Evolutionary conservation across 768 basidiomycete genomes (phyloP).

Genomic region (Mycena epipterygia): DNA sequence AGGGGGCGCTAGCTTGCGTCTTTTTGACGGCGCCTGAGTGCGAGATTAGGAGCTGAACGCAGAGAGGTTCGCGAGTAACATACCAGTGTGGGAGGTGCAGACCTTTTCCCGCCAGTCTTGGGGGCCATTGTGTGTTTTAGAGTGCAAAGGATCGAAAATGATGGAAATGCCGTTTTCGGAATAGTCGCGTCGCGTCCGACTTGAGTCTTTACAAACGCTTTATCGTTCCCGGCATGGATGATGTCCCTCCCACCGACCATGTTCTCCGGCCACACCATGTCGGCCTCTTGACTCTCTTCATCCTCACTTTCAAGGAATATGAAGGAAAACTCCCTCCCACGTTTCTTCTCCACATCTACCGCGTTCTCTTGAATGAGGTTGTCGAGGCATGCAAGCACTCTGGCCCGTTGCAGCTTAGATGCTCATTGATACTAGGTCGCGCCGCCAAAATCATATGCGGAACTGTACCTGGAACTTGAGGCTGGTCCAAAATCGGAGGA

Average conservation of each 20-base stretch:
- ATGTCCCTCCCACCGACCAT: constrained; percentile 75
- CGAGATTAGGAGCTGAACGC: not conserved
- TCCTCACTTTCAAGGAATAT: constrained; percentile 73
- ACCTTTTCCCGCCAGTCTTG: constrained; percentile 27
- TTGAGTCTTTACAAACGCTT: no score
- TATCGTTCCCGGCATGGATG: no score
- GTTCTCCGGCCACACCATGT: constrained; percentile 85
- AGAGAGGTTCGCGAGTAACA: not conserved
- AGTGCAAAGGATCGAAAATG: not conserved
- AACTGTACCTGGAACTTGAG: constrained; percentile 61
- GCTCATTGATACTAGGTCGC: constrained; percentile 64
- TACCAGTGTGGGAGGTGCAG: constrained; percentile 25
- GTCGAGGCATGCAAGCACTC: constrained; percentile 66
- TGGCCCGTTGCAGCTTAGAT: not conserved
- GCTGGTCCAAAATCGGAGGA: constrained; percentile 60
- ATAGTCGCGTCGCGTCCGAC: constrained; percentile 12
- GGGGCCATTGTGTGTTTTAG: constrained; percentile 10
- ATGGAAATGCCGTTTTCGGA: constrained; percentile 23
- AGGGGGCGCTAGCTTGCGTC: constrained; percentile 64
- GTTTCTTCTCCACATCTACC: constrained; percentile 75
- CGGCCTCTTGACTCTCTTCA: constrained; percentile 72
- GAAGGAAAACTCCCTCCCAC: constrained; percentile 65
- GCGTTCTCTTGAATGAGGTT: constrained; percentile 77
- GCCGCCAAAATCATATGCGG: constrained; percentile 67
- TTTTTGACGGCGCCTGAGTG: constrained; percentile 65